A percentile compares a stretch with the other conserved stretches of the same genome.
Evolutionary conservation across 768 basidiomycete genomes (phyloP).

Genomic region (Tubosaeta sp.): DNA sequence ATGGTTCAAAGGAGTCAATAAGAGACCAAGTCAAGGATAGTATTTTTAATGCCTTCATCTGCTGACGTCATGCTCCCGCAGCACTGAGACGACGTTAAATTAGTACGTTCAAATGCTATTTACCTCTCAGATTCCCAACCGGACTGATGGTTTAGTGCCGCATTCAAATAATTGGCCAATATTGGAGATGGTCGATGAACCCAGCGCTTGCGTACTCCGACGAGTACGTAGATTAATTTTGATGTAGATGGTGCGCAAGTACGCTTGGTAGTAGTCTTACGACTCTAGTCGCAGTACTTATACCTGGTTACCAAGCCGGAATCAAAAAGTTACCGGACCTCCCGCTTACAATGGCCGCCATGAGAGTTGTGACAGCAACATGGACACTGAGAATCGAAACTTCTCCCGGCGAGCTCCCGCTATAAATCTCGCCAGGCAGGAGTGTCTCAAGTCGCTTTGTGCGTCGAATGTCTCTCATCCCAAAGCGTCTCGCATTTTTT

Average conservation of each 20-base stretch:
- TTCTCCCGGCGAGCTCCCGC: neutral
- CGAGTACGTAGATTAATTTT: no score
- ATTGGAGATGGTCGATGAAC: no score
- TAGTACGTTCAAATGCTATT: neutral
- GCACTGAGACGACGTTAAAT: no score
- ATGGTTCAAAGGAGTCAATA: neutral
- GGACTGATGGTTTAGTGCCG: no score
- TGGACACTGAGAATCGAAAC: neutral
- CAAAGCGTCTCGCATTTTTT: conserved; percentile 9
- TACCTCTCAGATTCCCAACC: neutral
- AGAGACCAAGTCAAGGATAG: neutral
- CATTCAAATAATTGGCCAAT: no score
- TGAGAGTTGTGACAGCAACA: neutral
- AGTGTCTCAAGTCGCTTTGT: neutral
- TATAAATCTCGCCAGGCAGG: neutral
- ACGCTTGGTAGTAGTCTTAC: no score
- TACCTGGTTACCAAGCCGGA: no score
- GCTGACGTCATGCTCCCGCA: neutral
- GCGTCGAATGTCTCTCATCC: conserved; percentile 31
- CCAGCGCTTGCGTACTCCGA: no score
- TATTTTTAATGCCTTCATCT: neutral
- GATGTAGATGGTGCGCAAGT: no score
- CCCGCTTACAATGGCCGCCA: neutral
- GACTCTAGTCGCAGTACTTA: no score
- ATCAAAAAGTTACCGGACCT: neutral